Conservation (phyloP, 1,284 basidiomycete genomes). For the Limonomyces culmigenus region DNA sequence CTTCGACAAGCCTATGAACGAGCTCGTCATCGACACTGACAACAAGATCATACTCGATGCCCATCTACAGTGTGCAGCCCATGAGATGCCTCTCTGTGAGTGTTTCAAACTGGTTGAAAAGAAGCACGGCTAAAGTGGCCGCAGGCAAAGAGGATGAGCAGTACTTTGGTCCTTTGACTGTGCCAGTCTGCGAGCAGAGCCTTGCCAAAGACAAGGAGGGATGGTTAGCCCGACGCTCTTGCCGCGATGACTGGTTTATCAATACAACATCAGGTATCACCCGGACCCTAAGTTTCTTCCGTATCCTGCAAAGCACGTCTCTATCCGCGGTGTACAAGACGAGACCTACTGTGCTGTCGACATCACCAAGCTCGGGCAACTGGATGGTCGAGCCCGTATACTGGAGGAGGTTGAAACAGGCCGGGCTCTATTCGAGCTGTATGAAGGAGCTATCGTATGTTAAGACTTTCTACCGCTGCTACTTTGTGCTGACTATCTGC, state of each 20-base stretch:
- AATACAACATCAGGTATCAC: constrained; percentile 42
- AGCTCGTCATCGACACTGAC: constrained; percentile 58
- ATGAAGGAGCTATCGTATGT: constrained; percentile 62
- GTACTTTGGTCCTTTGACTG: constrained; percentile 58
- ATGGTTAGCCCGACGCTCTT: constrained; percentile 28
- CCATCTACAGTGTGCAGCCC: constrained; percentile 78
- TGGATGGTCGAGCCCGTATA: constrained; percentile 26
- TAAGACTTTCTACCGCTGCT: constrained; percentile 12
- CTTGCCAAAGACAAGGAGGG: constrained; percentile 49
- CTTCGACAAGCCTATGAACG: constrained; percentile 43
- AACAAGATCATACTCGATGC: constrained; percentile 69
- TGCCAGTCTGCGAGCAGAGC: constrained; percentile 34
- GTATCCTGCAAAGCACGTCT: constrained; percentile 56
- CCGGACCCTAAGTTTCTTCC: constrained; percentile 65
- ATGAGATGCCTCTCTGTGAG: constrained; percentile 73
- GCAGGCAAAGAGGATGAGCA: constrained; percentile 42
- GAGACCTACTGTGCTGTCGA: constrained; percentile 69
- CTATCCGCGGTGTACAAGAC: constrained; percentile 66
- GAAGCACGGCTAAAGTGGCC: no score
- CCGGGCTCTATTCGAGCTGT: constrained; percentile 73
- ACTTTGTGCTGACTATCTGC: constrained; percentile 26
- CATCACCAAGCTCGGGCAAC: constrained; percentile 25
- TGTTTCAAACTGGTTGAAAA: no score
- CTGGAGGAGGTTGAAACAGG: constrained; percentile 82
- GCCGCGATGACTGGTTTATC: background rate